phyloP scores from a whole-genome alignment of 2,329 filamentous ascomycete species.

The Teratosphaeria destructans region DNA sequence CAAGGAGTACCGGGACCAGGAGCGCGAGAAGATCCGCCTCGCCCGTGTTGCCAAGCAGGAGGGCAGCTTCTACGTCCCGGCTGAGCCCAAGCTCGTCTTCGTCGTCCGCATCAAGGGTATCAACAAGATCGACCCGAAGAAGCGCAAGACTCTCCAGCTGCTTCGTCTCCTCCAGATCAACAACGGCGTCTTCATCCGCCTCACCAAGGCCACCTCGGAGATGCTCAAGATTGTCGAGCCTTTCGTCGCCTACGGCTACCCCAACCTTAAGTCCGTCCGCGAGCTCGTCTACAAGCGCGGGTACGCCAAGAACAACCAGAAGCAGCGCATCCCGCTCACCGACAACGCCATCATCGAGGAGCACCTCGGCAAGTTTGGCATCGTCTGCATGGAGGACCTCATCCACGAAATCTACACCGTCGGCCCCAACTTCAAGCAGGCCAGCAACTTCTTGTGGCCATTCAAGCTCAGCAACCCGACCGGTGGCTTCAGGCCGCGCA shows the following conservation, averaged over 20 bases:
- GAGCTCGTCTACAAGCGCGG: conserved; percentile 99
- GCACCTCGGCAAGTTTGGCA: conserved; percentile 93
- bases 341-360: conserved; percentile 98
- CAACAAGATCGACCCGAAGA: conserved; percentile 99
- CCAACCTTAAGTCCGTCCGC: conserved; percentile 97
- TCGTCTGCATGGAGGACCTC: conserved; percentile 98
- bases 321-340: conserved; percentile 91
- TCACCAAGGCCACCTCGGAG: conserved; percentile 95
- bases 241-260: conserved; percentile 98
- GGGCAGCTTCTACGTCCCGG: conserved; percentile 87
- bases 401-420: conserved; percentile 99
- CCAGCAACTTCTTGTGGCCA: conserved; percentile 98
- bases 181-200: conserved; percentile 95
- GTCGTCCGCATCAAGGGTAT: conserved; percentile 99
- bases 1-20: conserved; percentile 95
- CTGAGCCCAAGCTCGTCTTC: conserved; percentile 94
- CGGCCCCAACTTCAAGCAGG: conserved; percentile 97
- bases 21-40: conserved; percentile 97
- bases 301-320: conserved; percentile 89
- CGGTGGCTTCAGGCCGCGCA: conserved; percentile 89
- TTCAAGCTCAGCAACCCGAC: conserved; percentile 99
- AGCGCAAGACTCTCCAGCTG: conserved; percentile 98
- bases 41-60: conserved; percentile 79
- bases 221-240: conserved; percentile 98
- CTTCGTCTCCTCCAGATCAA: conserved; percentile 99